Percentiles rank a stretch among this genome's conserved stretches.
Evolutionary conservation across 352 stramenopile genomes (phyloP).

Genomic region (Aphanomyces astaci): DNA sequence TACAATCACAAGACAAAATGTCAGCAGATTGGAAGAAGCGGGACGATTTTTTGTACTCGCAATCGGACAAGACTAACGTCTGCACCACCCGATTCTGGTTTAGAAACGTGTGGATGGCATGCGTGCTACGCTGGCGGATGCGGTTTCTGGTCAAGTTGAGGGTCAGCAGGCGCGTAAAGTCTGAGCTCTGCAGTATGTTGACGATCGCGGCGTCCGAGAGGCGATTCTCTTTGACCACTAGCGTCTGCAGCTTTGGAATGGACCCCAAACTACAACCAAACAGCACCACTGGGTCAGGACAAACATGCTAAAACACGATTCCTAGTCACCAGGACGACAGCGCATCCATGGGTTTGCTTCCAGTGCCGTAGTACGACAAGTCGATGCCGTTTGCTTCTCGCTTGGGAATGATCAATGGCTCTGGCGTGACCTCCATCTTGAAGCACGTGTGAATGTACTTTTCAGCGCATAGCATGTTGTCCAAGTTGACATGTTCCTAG

Average conservation of each 20-base stretch:
- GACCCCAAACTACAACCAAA: slow-evolving; percentile 10
- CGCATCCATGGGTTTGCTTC: slow-evolving; percentile 15
- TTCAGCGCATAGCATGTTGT: slow-evolving; percentile 12
- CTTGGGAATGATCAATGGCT: slow-evolving; percentile 23
- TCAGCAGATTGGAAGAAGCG: too few relatives aligned
- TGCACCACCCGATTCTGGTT: slow-evolving; percentile 14
- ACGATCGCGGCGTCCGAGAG: slow-evolving; percentile 1
- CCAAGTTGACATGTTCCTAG: slow-evolving; percentile 8
- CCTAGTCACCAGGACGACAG: slow-evolving; percentile 3
- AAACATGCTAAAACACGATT: too few relatives aligned
- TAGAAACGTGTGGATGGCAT: neutral
- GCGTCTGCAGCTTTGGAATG: slow-evolving; percentile 20
- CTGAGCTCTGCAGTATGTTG: slow-evolving; percentile 15
- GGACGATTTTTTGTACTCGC: slow-evolving; percentile 10
- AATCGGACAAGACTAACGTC: slow-evolving; percentile 17
- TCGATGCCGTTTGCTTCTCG: slow-evolving; percentile 7
- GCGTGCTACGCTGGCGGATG: neutral
- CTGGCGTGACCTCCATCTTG: slow-evolving; percentile 9
- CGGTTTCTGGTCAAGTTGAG: slow-evolving; percentile 16
- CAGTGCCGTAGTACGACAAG: slow-evolving; percentile 20
- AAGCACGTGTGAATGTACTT: slow-evolving; percentile 12
- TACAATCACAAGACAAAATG: neutral
- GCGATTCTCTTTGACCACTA: slow-evolving; percentile 18
- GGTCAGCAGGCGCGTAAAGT: slow-evolving; percentile 19
- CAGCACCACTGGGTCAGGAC: too few relatives aligned